Conservation (phyloP, 2,329 filamentous ascomycete species). For the Beauveria sp. region DNA sequence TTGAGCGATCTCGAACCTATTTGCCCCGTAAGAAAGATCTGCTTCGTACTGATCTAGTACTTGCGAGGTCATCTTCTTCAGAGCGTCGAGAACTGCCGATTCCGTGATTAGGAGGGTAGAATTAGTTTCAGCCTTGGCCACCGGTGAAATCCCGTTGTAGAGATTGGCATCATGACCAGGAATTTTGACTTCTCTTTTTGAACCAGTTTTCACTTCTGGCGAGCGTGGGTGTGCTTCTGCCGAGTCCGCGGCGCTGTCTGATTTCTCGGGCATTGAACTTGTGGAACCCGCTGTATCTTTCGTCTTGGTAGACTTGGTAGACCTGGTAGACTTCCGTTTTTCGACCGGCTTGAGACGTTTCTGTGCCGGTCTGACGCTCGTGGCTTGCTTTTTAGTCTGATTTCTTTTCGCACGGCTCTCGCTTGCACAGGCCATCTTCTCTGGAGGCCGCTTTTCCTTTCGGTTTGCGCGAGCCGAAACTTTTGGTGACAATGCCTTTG, state of each 20-base stretch:
- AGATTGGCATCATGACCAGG: too few relatives aligned
- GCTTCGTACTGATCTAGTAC: conserved; percentile 26
- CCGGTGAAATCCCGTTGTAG: background rate
- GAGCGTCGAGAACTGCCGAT: conserved; percentile 16
- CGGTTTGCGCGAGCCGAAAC: background rate
- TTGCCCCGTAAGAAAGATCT: conserved; percentile 19
- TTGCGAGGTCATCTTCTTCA: conserved; percentile 19
- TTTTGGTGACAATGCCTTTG: background rate
- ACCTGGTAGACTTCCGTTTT: too few relatives aligned
- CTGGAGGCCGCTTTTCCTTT: background rate
- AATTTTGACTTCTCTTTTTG: background rate
- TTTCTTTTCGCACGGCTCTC: background rate
- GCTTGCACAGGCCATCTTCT: background rate
- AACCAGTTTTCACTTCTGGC: background rate
- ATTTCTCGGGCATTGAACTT: background rate
- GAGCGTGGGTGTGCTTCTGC: background rate
- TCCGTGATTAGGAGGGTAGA: conserved; percentile 20
- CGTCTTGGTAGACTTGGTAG: background rate
- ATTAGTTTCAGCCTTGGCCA: background rate
- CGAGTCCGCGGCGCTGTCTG: background rate
- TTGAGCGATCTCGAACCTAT: conserved; percentile 18
- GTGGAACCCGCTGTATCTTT: background rate
- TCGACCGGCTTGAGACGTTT: background rate
- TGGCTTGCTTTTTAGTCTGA: background rate
- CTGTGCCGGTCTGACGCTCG: background rate